phyloP scores from a whole-genome alignment of 768 basidiomycete species.

The Russula sp. region DNA sequence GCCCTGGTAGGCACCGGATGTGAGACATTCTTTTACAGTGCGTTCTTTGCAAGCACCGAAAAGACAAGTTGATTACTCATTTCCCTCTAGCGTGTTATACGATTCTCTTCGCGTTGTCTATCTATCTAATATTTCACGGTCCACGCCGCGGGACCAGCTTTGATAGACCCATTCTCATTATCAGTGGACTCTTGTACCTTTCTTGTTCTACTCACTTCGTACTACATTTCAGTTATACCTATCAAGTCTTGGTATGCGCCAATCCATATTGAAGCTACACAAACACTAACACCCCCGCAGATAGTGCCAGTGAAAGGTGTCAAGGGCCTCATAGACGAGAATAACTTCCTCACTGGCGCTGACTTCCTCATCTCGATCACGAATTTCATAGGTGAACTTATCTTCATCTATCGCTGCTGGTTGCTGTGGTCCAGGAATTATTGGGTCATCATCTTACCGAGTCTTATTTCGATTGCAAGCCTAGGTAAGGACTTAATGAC shows the following conservation, averaged over 20 bases:
- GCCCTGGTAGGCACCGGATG: conserved; percentile 41
- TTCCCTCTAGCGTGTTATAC: conserved; percentile 13
- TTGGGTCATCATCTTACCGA: conserved; percentile 38
- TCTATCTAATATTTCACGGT: conserved; percentile 3
- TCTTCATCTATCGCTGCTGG: conserved; percentile 46
- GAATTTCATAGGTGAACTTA: conserved; percentile 39
- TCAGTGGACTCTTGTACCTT: conserved; percentile 10
- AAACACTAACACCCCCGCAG: conserved; percentile 28
- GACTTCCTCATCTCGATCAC: conserved; percentile 40
- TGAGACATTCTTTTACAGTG: conserved; percentile 41
- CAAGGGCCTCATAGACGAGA: conserved; percentile 36
- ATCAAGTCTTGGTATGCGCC: conserved; percentile 36
- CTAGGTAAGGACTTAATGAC: conserved; percentile 38
- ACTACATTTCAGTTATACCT: conserved; percentile 40
- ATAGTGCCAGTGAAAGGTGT: conserved; percentile 35
- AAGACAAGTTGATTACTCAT: not conserved
- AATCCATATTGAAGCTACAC: not conserved
- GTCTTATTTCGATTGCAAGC: conserved; percentile 37
- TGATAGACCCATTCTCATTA: conserved; percentile 5
- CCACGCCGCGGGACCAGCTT: not conserved
- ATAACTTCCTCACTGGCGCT: conserved; percentile 35
- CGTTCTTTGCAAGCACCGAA: conserved; percentile 32
- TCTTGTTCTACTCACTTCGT: conserved; percentile 18
- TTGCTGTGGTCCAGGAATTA: conserved; percentile 41
- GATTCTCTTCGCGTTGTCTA: conserved; percentile 8